Base-by-base conservation (phyloP, 768 basidiomycete species). In the Mycena epipterygia region DNA sequence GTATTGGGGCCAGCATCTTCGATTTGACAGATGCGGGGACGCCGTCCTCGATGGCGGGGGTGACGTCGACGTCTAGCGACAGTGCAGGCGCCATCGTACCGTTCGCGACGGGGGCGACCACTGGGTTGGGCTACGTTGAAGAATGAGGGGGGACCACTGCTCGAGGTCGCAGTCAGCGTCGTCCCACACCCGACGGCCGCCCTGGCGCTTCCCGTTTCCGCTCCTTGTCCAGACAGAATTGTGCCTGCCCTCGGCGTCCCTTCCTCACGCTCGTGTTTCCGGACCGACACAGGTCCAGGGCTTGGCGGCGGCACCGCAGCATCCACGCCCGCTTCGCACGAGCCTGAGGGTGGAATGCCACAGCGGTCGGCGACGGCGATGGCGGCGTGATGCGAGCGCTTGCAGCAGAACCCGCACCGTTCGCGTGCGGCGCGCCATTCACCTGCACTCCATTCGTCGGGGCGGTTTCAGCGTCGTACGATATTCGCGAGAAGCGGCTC, bases 121-220 rank as follows among this genome's bases (percentile, higher is more conserved):
- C 21, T 25, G 72, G 55, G 17, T 65, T 51, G n/a, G 70, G 68
- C 33, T 73, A 94, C 91, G 76, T 95, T 94, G 85, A 95, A 94
- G 83, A 95, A 95, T 2, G 93, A 94, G 3, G 93, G 94, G 0
- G 93, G 94, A 27, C 91, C 91, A 60, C 90, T 90, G 77, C 91
- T 93, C 6, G 90, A 88, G 5, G 90, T 92, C n/a, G 90, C 82
- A 61, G 86, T 89, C 67, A 93, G 79, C 8, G 84, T 85, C 9
- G 84, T 85, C 21, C n/a, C n/a, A 83, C 86, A 16, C 77, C 84
- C 41, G 85, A 86, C 44, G 85, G 84, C 27, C 85, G 81, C 41
- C 80, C 76, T 7, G 81, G 76, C 23, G 79, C 74, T 55, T 84
- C 82, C 65, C 79, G 76, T 59, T 84, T 81, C 65, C 79, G 76